Percentiles rank a stretch among this genome's conserved stretches.
These are phyloP conservation scores for Tylopilus sp. DNA, from an alignment of 768 basidiomycete species.

Conservation along the genomic window DNA sequence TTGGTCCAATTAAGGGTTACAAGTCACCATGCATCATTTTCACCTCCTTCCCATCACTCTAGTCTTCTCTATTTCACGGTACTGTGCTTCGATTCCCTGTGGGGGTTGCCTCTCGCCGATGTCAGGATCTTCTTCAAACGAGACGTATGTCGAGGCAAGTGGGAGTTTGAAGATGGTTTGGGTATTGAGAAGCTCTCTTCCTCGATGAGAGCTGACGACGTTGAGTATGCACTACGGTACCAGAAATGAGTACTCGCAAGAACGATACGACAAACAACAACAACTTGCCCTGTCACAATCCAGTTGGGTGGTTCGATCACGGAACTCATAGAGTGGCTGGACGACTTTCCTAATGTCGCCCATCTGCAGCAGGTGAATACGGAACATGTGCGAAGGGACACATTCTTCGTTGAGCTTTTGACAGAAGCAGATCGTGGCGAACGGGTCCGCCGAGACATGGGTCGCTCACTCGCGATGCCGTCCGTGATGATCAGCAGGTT, in stretches of 20 bases:
- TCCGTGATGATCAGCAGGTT: conserved; percentile 21
- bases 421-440: conserved; percentile 6
- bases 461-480: conserved; percentile 15
- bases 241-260: neutral
- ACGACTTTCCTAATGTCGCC: conserved; percentile 21
- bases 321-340: conserved; percentile 21
- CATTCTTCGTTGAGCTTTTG: conserved; percentile 6
- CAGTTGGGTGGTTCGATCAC: conserved; percentile 13
- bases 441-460: neutral
- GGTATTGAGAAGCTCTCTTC: conserved; percentile 19
- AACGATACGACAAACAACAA: neutral
- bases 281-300: conserved; percentile 14
- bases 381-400: conserved; percentile 19
- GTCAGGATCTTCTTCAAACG: conserved; percentile 20
- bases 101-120: conserved; percentile 11
- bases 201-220: conserved; percentile 23
- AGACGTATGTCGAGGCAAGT: conserved; percentile 16
- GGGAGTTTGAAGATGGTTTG: conserved; percentile 20
- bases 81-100: conserved; percentile 9
- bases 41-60: conserved; percentile 3
- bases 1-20: too few species aligned
- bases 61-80: conserved; percentile 12
- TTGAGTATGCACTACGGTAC: conserved; percentile 15
- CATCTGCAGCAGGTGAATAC: conserved; percentile 24
- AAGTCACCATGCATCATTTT: neutral